A percentile compares a stretch with the other conserved stretches of the same genome.
Evolutionary conservation across 768 basidiomycete genomes (phyloP).

Genomic region (Trametes cubensis): DNA sequence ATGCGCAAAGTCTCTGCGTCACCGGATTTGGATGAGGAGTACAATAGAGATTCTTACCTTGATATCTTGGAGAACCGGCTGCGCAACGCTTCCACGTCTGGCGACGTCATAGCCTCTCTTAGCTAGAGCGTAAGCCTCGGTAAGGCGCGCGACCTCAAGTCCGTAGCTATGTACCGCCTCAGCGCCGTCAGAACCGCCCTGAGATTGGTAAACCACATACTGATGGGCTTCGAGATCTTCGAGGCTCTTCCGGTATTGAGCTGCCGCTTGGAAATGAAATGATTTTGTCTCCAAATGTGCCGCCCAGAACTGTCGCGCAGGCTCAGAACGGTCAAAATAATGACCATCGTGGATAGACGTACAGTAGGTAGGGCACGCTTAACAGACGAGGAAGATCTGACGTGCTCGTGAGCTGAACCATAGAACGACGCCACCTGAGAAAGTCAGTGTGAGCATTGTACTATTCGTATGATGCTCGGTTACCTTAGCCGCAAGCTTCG

Average conservation of each 20-base stretch:
- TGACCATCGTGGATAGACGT: conserved; percentile 25
- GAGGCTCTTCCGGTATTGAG: conserved; percentile 85
- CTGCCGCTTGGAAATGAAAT: conserved; percentile 85
- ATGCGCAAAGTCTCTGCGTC: not conserved
- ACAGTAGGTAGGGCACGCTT: conserved; percentile 58
- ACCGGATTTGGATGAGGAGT: too few relatives aligned
- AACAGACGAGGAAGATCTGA: conserved; percentile 50
- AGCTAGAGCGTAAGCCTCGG: conserved; percentile 64
- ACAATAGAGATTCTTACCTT: conserved; percentile 50
- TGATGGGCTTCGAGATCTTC: conserved; percentile 83
- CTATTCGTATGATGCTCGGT: not conserved
- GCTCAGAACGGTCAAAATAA: not conserved
- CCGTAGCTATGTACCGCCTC: conserved; percentile 65
- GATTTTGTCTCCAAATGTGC: conserved; percentile 81
- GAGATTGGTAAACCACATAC: conserved; percentile 39
- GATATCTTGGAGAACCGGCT: conserved; percentile 73
- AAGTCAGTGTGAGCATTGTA: not conserved
- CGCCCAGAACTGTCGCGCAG: conserved; percentile 64
- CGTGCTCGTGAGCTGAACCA: conserved; percentile 45
- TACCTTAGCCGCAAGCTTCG: conserved; percentile 80
- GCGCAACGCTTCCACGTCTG: conserved; percentile 61
- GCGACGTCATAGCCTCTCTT: conserved; percentile 72
- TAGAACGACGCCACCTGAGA: conserved; percentile 68
- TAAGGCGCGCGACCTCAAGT: conserved; percentile 77
- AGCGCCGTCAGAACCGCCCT: not conserved